Evolutionary conservation across 768 basidiomycete genomes (phyloP).

Genomic region (Tricholoma hemisulphureum): DNA sequence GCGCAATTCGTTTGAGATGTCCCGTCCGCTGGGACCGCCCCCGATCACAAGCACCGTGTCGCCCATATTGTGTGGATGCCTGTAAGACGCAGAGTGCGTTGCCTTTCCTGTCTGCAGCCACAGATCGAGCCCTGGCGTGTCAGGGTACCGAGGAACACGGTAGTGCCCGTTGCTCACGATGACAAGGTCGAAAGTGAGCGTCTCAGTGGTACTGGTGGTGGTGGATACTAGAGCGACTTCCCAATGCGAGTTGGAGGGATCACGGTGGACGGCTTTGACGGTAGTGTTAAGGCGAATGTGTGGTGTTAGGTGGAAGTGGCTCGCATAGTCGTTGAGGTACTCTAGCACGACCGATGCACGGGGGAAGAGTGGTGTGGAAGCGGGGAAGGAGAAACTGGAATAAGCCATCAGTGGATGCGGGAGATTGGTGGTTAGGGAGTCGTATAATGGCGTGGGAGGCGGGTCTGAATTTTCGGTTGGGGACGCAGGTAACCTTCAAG

Average conservation of each 20-base stretch:
- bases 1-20: slow-evolving; percentile 62
- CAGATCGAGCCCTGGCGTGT: slow-evolving; percentile 49
- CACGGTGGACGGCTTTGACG: slow-evolving; percentile 49
- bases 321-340: slow-evolving; percentile 69
- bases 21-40: slow-evolving; percentile 64
- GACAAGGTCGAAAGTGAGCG: slow-evolving; percentile 54
- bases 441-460: slow-evolving; percentile 71
- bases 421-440: slow-evolving; percentile 76
- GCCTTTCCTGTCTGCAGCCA: slow-evolving; percentile 58
- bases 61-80: slow-evolving; percentile 48
- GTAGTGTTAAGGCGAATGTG: slow-evolving; percentile 60
- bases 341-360: slow-evolving; percentile 53
- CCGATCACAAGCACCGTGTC: slow-evolving; percentile 47
- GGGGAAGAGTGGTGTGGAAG: slow-evolving; percentile 71
- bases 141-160: slow-evolving; percentile 59
- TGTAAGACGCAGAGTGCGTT: slow-evolving; percentile 68
- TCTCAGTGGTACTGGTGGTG: slow-evolving; percentile 14
- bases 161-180: slow-evolving; percentile 79
- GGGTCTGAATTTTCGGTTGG: slow-evolving; percentile 40
- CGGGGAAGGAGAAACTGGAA: slow-evolving; percentile 62
- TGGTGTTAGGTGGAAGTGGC: slow-evolving; percentile 53
- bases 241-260: slow-evolving; percentile 40
- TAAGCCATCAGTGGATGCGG: slow-evolving; percentile 79
- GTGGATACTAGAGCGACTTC: slow-evolving; percentile 41
- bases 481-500: slow-evolving; percentile 53